Base-by-base conservation (phyloP, 2,329 filamentous ascomycete species). In the Colletotrichum liriopes region DNA sequence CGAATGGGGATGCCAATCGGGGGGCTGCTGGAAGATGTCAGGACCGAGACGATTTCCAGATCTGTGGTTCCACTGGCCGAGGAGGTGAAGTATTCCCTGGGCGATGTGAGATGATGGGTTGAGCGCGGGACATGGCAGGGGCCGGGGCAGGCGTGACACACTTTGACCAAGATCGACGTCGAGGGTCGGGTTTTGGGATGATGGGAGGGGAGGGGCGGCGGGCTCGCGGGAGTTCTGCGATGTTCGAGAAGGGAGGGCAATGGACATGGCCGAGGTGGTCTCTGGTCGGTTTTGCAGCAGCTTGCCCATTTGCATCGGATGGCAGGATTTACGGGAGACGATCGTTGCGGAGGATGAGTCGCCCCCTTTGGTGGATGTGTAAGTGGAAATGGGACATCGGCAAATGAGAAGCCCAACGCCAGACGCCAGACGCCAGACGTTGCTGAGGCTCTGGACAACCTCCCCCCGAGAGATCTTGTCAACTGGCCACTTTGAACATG, bases 151-250 rank as follows among this genome's bases (percentile, higher is more conserved):
- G 51, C 35, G 35, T 51, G 68, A 71, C 39, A 67, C 64, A 71
- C 47, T 62, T 56, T 43, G 20, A 29, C 64, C 68, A 62, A 67
- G 64, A 71, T 71, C 68, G 56, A 71, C 68, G 64, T 62, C 56
- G 26, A 61, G 68, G 68, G 64, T 41, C 35, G 32, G 49, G 56
- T 54, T 71, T 71, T 54, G 56, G 64, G 58, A 67, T n/a, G 68
- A 67, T 49, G 35, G 43, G 56, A 60, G 45, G 47, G n/a, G 32
- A 23, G 39, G 11, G 39, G n/a, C n/a, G 32, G 11, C 5, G 58
- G 43, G 23, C 29, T 52, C 29, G 14, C 8, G 26, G 51, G 20
- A 35, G 45, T 20, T 43, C 29, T 59, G 61, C 14, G 4, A 16
- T 14, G 16, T 20, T 54, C 26, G 43, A 37, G 20, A 23, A n/a